Percentiles rank a stretch among this genome's conserved stretches.
These are phyloP conservation scores for Yarrowia hollandica DNA, from an alignment of 805 yeast species.

Conservation along the genomic window DNA sequence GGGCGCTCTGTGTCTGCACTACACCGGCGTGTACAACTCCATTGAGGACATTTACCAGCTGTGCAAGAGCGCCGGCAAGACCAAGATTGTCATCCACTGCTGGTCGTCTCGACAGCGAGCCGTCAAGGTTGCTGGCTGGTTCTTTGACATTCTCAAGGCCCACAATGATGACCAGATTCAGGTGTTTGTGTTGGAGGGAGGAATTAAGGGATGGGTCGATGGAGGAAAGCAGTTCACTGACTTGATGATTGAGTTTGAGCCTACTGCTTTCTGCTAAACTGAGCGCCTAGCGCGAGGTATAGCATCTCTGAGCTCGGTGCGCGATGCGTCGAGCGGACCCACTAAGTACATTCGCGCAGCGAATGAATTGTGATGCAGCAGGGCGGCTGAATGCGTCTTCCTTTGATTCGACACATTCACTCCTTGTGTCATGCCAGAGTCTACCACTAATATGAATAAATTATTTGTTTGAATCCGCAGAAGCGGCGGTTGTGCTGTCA, in stretches of 20 bases:
- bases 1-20: conserved; percentile 33
- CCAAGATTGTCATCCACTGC: conserved; percentile 34
- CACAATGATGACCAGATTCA: conserved; percentile 31
- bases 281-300: too few relatives aligned
- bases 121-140: conserved; percentile 34
- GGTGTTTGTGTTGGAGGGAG: conserved; percentile 34
- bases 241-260: conserved; percentile 35
- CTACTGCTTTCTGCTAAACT: conserved; percentile 10
- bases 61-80: conserved; percentile 33
- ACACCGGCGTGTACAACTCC: conserved; percentile 31
- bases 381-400: too few relatives aligned
- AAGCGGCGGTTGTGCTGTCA: too few relatives aligned
- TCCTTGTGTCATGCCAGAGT: too few relatives aligned
- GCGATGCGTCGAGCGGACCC: too few relatives aligned
- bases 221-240: conserved; percentile 35
- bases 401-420: too few relatives aligned
- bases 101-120: conserved; percentile 36
- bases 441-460: too few relatives aligned
- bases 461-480: too few relatives aligned
- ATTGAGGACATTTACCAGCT: conserved; percentile 33
- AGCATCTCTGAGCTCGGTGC: too few relatives aligned
- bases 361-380: too few relatives aligned
- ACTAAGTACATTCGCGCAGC: too few relatives aligned
- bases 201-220: conserved; percentile 35
- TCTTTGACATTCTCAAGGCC: conserved; percentile 33